These are phyloP conservation scores for Hyaloscypha variabilis DNA, from an alignment of 495 filamentous ascomycete genomes.

Conservation along the genomic window DNA sequence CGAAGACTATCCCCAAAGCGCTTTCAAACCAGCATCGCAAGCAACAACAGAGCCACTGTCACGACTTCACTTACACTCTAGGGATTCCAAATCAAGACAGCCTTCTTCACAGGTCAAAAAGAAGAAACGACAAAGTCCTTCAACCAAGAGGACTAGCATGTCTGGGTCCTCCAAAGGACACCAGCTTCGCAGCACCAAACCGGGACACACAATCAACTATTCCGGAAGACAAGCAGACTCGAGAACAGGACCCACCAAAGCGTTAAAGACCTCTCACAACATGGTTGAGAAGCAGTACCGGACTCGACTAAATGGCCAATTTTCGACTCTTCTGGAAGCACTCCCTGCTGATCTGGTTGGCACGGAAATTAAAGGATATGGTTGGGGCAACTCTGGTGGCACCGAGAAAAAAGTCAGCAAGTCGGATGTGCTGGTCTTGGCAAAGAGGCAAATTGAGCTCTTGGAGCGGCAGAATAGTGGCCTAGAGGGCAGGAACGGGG, in stretches of 20 bases:
- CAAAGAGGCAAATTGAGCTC: constrained; percentile 42
- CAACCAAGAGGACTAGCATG: background rate
- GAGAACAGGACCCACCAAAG: background rate
- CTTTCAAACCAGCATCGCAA: background rate
- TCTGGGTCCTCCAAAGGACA: background rate
- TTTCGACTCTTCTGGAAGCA: constrained; percentile 43
- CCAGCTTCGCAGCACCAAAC: background rate
- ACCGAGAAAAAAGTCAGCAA: constrained; percentile 46
- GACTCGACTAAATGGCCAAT: constrained; percentile 48
- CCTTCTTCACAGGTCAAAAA: background rate
- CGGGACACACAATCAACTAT: background rate
- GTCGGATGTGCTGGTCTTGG: constrained; percentile 47
- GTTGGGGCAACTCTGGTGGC: constrained; percentile 25
- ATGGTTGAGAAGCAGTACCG: constrained; percentile 53
- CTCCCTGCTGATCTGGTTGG: constrained; percentile 36
- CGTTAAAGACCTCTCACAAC: constrained; percentile 35
- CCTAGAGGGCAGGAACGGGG: constrained; percentile 40
- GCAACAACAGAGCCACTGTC: background rate
- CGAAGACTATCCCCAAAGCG: background rate
- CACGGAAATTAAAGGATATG: constrained; percentile 30
- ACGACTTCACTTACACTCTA: background rate
- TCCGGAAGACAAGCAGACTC: background rate
- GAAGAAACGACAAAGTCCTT: background rate
- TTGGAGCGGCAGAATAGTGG: constrained; percentile 39
- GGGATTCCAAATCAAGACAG: background rate